These are phyloP conservation scores for Rhododendron griersonianum DNA, from an alignment of 148 eudicot species.

Conservation along the genomic window DNA sequence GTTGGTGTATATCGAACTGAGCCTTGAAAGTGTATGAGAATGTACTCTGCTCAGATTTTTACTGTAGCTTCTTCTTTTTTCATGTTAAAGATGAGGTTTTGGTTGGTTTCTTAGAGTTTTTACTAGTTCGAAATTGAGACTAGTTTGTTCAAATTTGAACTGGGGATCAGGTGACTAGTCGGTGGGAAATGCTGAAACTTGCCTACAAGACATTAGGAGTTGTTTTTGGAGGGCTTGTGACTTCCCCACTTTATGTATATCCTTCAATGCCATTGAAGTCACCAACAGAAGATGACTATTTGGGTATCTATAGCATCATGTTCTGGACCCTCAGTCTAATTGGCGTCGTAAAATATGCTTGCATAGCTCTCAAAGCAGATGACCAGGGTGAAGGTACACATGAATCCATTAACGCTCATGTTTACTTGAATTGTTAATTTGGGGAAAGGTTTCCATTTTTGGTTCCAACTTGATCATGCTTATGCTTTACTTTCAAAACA, in stretches of 20 bases:
- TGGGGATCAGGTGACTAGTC: conserved; percentile 7
- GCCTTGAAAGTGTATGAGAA: neutral
- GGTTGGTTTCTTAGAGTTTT: neutral
- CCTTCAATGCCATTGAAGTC: conserved; percentile 58
- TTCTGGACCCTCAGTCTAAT: conserved; percentile 70
- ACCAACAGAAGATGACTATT: conserved; percentile 58
- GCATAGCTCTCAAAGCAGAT: conserved; percentile 56
- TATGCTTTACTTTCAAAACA: neutral
- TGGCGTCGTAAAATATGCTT: conserved; percentile 59
- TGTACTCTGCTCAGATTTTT: neutral
- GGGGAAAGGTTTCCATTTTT: neutral
- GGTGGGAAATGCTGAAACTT: conserved; percentile 36
- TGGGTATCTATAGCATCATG: conserved; percentile 66
- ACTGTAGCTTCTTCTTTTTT: neutral
- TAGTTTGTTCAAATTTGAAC: neutral
- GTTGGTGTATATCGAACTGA: neutral
- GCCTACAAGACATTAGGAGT: conserved; percentile 63
- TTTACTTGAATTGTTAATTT: neutral
- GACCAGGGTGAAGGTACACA: conserved; percentile 73
- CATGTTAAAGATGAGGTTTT: neutral
- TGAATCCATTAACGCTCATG: neutral
- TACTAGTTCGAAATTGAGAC: neutral
- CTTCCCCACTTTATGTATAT: conserved; percentile 64
- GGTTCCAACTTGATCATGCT: neutral
- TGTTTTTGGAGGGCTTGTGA: conserved; percentile 64